Conservation (phyloP, 1,139 yeast species). For the Eremothecium sinecaudum region DNA sequence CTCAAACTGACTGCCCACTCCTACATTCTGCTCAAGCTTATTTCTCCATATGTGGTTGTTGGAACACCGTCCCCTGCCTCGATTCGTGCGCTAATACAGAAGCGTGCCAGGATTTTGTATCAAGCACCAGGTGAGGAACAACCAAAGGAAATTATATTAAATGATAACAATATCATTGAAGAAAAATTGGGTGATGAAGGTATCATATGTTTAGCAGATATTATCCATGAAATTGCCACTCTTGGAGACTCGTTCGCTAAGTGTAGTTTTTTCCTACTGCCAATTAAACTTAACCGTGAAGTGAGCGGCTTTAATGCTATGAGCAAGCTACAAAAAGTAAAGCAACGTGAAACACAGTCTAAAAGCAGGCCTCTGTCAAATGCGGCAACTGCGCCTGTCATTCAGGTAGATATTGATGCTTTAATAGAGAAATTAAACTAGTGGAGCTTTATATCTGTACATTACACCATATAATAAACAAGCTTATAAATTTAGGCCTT, state of each 20-base stretch:
- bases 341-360: slow-evolving; percentile 35
- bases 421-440: slow-evolving; percentile 56
- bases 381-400: slow-evolving; percentile 54
- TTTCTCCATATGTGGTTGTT: slow-evolving; percentile 62
- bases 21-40: slow-evolving; percentile 51
- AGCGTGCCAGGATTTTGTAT: slow-evolving; percentile 54
- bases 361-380: slow-evolving; percentile 39
- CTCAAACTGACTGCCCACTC: slow-evolving; percentile 50
- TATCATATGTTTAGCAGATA: slow-evolving; percentile 68
- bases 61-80: slow-evolving; percentile 66
- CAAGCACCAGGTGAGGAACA: slow-evolving; percentile 31
- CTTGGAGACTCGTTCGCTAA: slow-evolving; percentile 55
- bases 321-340: slow-evolving; percentile 33
- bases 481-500: no score
- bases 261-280: slow-evolving; percentile 53
- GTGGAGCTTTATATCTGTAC: no score
- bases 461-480: no score
- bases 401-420: slow-evolving; percentile 61
- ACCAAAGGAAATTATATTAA: slow-evolving; percentile 40
- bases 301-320: slow-evolving; percentile 59
- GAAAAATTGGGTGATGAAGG: slow-evolving; percentile 62
- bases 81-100: slow-evolving; percentile 62
- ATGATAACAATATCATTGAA: slow-evolving; percentile 67
- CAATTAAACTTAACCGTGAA: slow-evolving; percentile 61
- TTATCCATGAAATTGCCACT: slow-evolving; percentile 57